Evolutionary conservation across 345 rosid genomes (phyloP), one percentile per base, ranked within the genome.

Genomic region (Euphorbia lathyris): DNA sequence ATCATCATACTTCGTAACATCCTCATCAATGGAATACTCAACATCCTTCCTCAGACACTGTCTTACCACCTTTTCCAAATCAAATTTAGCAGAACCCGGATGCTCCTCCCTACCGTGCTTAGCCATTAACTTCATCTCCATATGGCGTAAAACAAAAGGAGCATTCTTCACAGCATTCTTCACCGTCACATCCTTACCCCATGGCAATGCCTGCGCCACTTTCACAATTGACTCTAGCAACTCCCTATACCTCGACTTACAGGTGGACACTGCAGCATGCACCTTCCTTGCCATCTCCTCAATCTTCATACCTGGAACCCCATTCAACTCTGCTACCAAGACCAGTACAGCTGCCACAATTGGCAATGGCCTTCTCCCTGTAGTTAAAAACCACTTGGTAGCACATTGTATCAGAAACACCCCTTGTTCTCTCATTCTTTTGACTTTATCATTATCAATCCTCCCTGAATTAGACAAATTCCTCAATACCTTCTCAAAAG

Each of bases 281-380:
- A 83, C 76, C 20, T 86, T 83, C 78, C 71, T 68, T 0, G 90
- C 92, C 36, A 86, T 83, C 38, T 83, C 87, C 47, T 83, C 88
- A 68, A 94, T 77, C 79, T 51, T 78, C 32, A 87, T 29, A 48
- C 74, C 78, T 43, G 64, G 63, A 12, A 86, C 78, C 34, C 79
- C 84, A 68, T 91, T 93, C 75, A 88, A 55, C 68, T 91, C 81
- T 0, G 82, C 79, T 1, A 93, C 91, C 63, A 93, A 74, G 12
- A 72, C 86, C 84, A 93, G 59, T 61, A 91, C 92, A 0, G 98
- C 96, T 0, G 72, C 88, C 76, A 91, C 91, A 65, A 88, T 68
- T 0, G 95, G 98, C 77, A 88, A 65, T 0, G 96, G 97, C 52
- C 84, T 86, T 80, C 98, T 83, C 48, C 96, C 97, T 0, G 93